A percentile compares a stretch with the other conserved stretches of the same genome.
Evolutionary conservation across 441 rosid genomes (phyloP).

Genomic region (Syzygium malaccense): DNA sequence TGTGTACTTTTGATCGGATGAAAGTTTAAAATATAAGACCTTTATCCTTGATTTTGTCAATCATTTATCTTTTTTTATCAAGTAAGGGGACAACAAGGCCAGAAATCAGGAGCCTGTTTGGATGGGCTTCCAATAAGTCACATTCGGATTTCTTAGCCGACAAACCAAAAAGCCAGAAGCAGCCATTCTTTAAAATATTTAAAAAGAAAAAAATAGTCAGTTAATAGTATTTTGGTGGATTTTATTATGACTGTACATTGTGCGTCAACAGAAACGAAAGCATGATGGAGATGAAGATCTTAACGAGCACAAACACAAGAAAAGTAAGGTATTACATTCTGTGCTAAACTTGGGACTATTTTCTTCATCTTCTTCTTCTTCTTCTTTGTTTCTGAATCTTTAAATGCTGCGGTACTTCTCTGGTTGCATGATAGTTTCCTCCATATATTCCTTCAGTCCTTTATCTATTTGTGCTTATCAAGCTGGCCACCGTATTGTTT

Average conservation of each 20-base stretch:
- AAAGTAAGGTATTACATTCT: neutral
- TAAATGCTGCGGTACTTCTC: neutral
- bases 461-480: neutral
- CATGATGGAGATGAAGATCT: slow-evolving; percentile 4
- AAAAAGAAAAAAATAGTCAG: neutral
- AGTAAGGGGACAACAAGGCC: neutral
- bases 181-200: neutral
- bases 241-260: neutral
- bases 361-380: neutral
- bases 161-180: neutral
- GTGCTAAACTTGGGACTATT: neutral
- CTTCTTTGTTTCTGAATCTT: neutral
- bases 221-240: neutral
- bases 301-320: slow-evolving; percentile 2
- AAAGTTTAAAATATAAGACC: neutral
- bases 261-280: neutral
- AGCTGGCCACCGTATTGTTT: neutral
- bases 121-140: neutral
- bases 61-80: neutral
- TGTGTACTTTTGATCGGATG: neutral
- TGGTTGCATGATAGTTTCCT: neutral
- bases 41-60: neutral
- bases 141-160: neutral
- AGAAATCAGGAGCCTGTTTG: neutral
- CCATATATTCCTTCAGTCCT: neutral